phyloP scores from a whole-genome alignment of 2,329 filamentous ascomycete genomes.

The Beauveria scarabaeidicola region DNA sequence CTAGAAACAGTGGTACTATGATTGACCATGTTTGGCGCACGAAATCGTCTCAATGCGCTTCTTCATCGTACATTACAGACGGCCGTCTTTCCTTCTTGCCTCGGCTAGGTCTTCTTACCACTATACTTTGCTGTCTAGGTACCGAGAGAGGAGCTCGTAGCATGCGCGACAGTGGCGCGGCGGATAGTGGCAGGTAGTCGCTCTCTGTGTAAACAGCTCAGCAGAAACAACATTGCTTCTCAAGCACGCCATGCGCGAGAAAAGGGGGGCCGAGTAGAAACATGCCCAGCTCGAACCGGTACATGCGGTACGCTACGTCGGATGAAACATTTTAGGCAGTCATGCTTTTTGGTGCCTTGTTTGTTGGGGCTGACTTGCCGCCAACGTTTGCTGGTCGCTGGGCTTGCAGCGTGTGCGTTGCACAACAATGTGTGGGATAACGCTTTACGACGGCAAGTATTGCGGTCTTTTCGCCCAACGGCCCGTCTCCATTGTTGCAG shows the following conservation, averaged over 20 bases:
- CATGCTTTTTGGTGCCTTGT: too few species aligned
- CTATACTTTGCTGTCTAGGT: background rate
- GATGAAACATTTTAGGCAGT: too few species aligned
- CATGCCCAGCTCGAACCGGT: background rate
- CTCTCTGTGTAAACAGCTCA: background rate
- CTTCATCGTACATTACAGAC: background rate
- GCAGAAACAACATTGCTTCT: background rate
- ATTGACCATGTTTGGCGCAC: background rate
- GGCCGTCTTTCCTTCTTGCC: background rate
- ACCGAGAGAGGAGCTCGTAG: background rate
- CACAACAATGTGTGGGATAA: too few species aligned
- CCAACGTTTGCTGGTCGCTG: too few species aligned
- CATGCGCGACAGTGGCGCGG: background rate
- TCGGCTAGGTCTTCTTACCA: too few species aligned
- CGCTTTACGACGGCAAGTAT: too few species aligned
- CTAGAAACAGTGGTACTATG: slow-evolving; percentile 1
- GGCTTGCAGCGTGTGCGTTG: too few species aligned
- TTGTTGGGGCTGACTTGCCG: too few species aligned
- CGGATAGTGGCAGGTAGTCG: background rate
- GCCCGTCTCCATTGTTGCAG: too few species aligned
- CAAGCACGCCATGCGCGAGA: background rate
- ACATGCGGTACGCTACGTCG: too few species aligned
- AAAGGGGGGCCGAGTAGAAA: background rate
- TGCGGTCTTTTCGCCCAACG: too few species aligned
- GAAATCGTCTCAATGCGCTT: background rate